Evolutionary conservation across 352 stramenopile genomes (phyloP).

Genomic region (Phytophthora rubi): DNA sequence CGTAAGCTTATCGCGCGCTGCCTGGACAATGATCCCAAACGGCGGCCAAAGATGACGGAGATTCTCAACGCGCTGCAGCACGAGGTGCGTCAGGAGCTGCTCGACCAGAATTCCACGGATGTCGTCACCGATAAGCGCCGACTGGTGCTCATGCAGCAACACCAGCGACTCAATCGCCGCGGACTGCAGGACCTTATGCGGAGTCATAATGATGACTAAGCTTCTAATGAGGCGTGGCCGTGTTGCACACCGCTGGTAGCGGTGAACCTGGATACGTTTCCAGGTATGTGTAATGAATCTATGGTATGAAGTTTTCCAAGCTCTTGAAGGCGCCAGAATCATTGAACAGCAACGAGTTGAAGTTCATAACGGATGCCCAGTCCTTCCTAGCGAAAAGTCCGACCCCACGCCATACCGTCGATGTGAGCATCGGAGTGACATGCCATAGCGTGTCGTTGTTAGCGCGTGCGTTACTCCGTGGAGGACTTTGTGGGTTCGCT

Average conservation of each 20-base stretch:
- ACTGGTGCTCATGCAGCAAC: constrained; percentile 75
- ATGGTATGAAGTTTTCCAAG: constrained; percentile 11
- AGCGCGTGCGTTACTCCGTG: not conserved
- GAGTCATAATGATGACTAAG: constrained; percentile 27
- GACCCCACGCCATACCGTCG: constrained; percentile 7
- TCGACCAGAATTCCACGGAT: constrained; percentile 72
- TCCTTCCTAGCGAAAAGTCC: constrained; percentile 12
- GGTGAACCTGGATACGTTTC: constrained; percentile 3
- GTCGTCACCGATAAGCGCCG: constrained; percentile 66
- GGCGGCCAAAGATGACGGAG: constrained; percentile 78
- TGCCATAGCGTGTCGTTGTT: constrained; percentile 15
- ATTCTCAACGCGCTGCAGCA: constrained; percentile 77
- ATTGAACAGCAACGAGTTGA: constrained; percentile 20
- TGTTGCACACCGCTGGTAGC: constrained; percentile 3
- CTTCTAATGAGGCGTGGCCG: constrained; percentile 2
- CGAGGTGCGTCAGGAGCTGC: constrained; percentile 78
- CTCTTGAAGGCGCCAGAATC: not conserved
- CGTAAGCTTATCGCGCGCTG: constrained; percentile 73
- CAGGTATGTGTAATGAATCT: constrained; percentile 14
- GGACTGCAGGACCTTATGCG: constrained; percentile 68
- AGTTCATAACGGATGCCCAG: not conserved
- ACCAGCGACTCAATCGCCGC: constrained; percentile 77
- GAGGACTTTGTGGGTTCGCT: constrained; percentile 6
- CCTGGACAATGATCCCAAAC: constrained; percentile 61
- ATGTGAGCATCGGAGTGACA: not conserved